These are phyloP conservation scores for Aspergillus ostianus DNA, from an alignment of 495 filamentous ascomycete species.

Conservation along the genomic window DNA sequence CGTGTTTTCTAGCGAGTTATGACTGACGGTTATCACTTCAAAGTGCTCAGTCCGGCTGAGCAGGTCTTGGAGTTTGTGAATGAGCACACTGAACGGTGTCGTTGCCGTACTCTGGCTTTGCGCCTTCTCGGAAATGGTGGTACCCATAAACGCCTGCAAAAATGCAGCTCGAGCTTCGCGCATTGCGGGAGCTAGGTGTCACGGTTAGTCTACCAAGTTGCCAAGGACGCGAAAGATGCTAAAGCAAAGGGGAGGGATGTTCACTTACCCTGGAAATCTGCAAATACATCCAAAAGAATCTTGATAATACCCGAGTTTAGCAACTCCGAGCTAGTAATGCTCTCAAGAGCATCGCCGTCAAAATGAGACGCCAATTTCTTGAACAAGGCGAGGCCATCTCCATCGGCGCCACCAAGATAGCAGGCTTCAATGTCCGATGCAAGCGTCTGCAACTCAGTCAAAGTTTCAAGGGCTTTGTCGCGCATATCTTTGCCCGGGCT, in stretches of 20 bases:
- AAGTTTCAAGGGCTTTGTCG: constrained; percentile 71
- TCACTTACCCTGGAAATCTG: constrained; percentile 50
- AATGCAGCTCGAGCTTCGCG: constrained; percentile 76
- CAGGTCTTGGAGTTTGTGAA: constrained; percentile 93
- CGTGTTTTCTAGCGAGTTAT: constrained; percentile 88
- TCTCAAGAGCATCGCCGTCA: constrained; percentile 80
- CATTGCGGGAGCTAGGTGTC: constrained; percentile 23
- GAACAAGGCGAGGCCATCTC: constrained; percentile 62
- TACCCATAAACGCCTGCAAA: constrained; percentile 91
- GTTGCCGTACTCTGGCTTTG: constrained; percentile 63
- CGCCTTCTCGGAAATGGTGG: constrained; percentile 58
- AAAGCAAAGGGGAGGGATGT: constrained; percentile 8
- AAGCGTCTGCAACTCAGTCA: constrained; percentile 68
- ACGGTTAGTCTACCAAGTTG: neutral
- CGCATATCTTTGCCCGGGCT: constrained; percentile 70
- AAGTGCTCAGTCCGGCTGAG: constrained; percentile 97
- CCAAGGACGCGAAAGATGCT: neutral
- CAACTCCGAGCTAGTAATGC: constrained; percentile 95
- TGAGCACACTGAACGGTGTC: constrained; percentile 86
- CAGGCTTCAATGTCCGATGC: constrained; percentile 67
- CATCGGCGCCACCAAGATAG: constrained; percentile 57
- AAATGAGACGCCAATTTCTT: constrained; percentile 80
- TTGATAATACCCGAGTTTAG: constrained; percentile 86
- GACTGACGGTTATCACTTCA: constrained; percentile 92
- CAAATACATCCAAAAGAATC: constrained; percentile 78